These are phyloP conservation scores for Rhynchosporium graminicola DNA, from an alignment of 2,329 filamentous ascomycete genomes.

Conservation along the genomic window DNA sequence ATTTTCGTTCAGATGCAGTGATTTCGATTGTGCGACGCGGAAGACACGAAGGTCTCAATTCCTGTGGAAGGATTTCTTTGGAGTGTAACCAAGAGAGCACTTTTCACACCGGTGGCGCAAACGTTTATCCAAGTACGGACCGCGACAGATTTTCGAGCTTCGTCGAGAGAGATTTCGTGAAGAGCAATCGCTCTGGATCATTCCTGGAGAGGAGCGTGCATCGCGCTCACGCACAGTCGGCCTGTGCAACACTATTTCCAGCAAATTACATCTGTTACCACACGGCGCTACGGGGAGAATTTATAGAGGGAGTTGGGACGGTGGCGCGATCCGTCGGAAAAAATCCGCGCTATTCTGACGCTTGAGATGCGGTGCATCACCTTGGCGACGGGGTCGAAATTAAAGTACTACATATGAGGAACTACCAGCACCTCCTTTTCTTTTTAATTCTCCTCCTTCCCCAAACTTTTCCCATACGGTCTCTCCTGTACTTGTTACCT, in stretches of 20 bases:
- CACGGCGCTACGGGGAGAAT: constrained; percentile 2
- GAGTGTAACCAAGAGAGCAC: no score
- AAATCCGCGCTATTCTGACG: constrained; percentile 1
- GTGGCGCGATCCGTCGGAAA: constrained; percentile 5
- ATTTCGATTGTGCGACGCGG: no score
- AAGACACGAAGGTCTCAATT: no score
- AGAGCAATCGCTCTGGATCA: background rate
- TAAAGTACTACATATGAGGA: constrained; percentile 5
- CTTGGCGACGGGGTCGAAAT: constrained; percentile 1
- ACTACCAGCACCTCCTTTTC: background rate
- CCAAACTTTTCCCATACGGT: background rate
- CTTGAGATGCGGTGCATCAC: constrained; percentile 3
- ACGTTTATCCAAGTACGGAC: no score
- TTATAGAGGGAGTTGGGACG: background rate
- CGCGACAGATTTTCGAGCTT: no score
- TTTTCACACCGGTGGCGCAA: no score
- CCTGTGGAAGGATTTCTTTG: no score
- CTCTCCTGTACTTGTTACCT: background rate
- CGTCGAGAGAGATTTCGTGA: background rate
- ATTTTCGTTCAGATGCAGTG: no score
- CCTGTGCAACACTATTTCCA: background rate
- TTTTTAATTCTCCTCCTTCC: background rate
- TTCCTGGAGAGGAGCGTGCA: constrained; percentile 7
- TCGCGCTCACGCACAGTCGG: background rate
- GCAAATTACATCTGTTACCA: background rate